Evolutionary conservation across 2,329 filamentous ascomycete genomes (phyloP), one percentile per base, ranked within the genome.

Genomic region (Fusarium mundagurra): DNA sequence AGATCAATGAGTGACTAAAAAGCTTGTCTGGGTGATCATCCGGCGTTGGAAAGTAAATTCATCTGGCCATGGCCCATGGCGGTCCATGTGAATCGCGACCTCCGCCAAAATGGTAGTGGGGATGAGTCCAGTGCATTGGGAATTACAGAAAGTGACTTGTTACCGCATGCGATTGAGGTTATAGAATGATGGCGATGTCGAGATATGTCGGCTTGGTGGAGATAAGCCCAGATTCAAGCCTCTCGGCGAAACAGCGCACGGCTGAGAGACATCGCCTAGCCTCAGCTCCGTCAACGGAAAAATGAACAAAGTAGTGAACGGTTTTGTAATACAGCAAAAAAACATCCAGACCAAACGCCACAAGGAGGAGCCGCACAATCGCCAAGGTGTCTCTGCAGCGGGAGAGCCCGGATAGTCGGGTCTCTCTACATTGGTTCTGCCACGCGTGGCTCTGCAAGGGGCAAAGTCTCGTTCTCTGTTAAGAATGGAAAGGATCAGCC

Each of bases 401-500:
- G 57, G 57, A 38, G 43, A 38, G 43, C 20, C 55, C 31, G 31
- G 41, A 45, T 34, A 41, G 27, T 24, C 27, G 58, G 58, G 34
- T 18, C 7, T 33, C 24, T 36, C 34, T 8, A 54, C 24, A 29
- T 8, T 16, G 22, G 14, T 18, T 53, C 24, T 24, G 34, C 34
- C 27, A 36, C 34, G 43, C 45, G 27, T 39, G 31, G 41, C 11
- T 18, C 41, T 59, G 43, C 18, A 51, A 61, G 36, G 47, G 58
- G 36, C 27, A 27, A 41, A 54, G 44, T n/a, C 55, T 29, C 17
- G 17, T 48, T 34, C 44, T 20, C 18, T 5, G 18, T 47, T 20
- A 22, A 67, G 39, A 44, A 59, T 29, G 51, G 64, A 67, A 67
- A 33, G 12, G 62, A 67, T 67, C 44, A 13, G 31, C 18, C 33